Percentiles rank a stretch among this genome's conserved stretches.
These are phyloP conservation scores for Adansonia gregorii DNA, from an alignment of 441 rosid genomes.

Conservation along the genomic window DNA sequence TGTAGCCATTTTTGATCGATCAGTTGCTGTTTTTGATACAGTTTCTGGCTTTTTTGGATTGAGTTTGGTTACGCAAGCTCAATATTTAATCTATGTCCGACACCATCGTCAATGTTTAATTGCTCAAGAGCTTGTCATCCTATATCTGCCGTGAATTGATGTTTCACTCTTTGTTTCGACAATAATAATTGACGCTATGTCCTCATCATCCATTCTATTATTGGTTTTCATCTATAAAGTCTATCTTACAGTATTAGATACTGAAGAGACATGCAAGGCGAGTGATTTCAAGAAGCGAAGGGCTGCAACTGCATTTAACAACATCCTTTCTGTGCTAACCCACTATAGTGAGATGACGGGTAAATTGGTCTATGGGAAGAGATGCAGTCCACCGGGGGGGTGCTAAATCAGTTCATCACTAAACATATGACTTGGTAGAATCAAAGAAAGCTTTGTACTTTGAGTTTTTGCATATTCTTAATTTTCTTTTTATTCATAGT, in stretches of 20 bases:
- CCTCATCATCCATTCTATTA: background rate
- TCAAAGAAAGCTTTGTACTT: slow-evolving; percentile 99
- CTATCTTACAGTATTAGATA: slow-evolving; percentile 47
- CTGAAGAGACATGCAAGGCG: slow-evolving; percentile 72
- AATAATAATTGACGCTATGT: background rate
- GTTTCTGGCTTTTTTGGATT: background rate
- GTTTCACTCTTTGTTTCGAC: background rate
- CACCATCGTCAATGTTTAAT: background rate
- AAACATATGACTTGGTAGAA: slow-evolving; percentile 95
- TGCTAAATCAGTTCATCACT: slow-evolving; percentile 64
- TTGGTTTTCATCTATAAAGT: slow-evolving; percentile 17
- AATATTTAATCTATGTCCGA: background rate
- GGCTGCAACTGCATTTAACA: slow-evolving; percentile 55
- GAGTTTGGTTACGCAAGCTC: background rate
- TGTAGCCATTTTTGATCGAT: slow-evolving; percentile 3
- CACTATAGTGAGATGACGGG: slow-evolving; percentile 64
- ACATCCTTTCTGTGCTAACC: slow-evolving; percentile 60
- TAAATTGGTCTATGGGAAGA: slow-evolving; percentile 62
- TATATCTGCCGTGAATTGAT: background rate
- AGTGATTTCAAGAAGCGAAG: slow-evolving; percentile 64
- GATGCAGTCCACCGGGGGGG: slow-evolving; percentile 45
- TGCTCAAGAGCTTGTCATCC: slow-evolving; percentile 1
- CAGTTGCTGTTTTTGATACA: background rate
- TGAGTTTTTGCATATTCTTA: slow-evolving; percentile 66
- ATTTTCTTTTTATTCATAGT: background rate